Base-by-base conservation (phyloP, 2,329 filamentous ascomycete species). In the Calonectria multiphialidica region DNA sequence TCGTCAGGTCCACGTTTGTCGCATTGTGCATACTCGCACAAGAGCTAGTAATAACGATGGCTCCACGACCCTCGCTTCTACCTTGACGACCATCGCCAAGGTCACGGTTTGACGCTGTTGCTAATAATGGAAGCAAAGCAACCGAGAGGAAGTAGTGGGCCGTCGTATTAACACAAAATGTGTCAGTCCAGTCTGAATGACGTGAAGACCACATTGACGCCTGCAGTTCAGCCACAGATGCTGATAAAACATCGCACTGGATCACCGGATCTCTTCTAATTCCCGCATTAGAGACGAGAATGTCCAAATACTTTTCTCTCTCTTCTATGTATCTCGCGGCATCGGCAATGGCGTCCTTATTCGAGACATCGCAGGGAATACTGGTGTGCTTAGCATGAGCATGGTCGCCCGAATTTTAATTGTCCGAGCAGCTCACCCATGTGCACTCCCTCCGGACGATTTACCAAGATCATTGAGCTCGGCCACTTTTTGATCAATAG, bases 11-110 rank as follows among this genome's bases (percentile, higher is more conserved):
- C 4, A 89, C 82, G 73, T 89, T 89, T 1, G 87, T 89, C 1
- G 78, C 85, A 77, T 88, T 88, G 71, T 88, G 87, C 83, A 88
- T 86, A 76, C 86, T 88, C 2, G 87, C 87, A 74, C 87, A 89
- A 2, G 85, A 87, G 75, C 87, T 89, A 5, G 87, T 88, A 5
- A 89, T 80, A 5, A 88, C 80, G 18, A 88, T 79, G 0, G 85
- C 85, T 0, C 87, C 87, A 8, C 87, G 81, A 9, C 87, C 87
- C 30, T 85, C 66, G 5, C 55, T 63, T 63, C 77, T 47, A 1
- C 76, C 77, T 4, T 64, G 10, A 9, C 87, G 81, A 5, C 87
- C 87, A 37, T 85, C 44, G 4, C 45, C 64, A 15, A 75, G 45
- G 5, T 74, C 75, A 78, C 80, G 73, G 5, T 81, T 77, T 5